Evolutionary conservation across 352 stramenopile species (phyloP).

Genomic region (Phytophthora foliorum): DNA sequence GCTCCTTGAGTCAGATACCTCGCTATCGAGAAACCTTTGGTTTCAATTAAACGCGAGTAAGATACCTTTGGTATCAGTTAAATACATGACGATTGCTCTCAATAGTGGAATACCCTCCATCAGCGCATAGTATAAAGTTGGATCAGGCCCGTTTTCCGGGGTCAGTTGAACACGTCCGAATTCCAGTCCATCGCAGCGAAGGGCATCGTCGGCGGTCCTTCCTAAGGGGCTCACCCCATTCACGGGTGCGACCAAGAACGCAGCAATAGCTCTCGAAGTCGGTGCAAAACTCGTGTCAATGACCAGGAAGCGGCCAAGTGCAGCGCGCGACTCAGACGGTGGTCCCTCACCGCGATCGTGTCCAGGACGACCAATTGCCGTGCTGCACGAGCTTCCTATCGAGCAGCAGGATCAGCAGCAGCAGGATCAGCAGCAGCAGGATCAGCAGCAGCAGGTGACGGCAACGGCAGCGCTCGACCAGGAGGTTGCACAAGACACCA

Average conservation of each 20-base stretch:
- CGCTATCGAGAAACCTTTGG: background rate
- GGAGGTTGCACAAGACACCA: background rate
- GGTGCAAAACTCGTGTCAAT: constrained; percentile 5
- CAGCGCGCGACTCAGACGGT: background rate
- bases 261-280: background rate
- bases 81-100: background rate
- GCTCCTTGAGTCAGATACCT: background rate
- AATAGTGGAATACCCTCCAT: background rate
- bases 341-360: background rate
- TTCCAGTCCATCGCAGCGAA: constrained; percentile 12
- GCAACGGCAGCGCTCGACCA: background rate
- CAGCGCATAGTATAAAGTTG: background rate
- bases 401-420: background rate
- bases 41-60: too few relatives aligned
- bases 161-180: constrained; percentile 35
- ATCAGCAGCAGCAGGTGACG: background rate
- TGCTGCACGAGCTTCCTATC: background rate
- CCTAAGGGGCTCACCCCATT: background rate
- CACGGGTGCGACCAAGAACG: constrained; percentile 1
- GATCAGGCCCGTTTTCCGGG: background rate
- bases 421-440: too few relatives aligned
- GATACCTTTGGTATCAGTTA: too few relatives aligned
- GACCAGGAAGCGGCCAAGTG: constrained; percentile 29
- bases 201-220: constrained; percentile 9
- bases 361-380: background rate